Evolutionary conservation across 2,329 filamentous ascomycete genomes (phyloP), one percentile per base, ranked within the genome.

Genomic region (Ascochyta rabiei): DNA sequence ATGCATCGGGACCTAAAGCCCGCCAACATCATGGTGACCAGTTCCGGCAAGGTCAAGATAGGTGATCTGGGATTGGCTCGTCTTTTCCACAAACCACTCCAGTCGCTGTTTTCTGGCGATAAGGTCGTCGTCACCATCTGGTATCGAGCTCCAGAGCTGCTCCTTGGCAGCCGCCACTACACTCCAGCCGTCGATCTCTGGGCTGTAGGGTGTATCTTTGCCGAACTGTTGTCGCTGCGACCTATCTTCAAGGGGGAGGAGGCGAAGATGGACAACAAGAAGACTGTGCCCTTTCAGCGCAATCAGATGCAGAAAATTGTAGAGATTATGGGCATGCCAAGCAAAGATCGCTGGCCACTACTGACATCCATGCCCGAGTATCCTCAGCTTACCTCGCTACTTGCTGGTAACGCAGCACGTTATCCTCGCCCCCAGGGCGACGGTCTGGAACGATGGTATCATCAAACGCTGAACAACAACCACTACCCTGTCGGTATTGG

Each of bases 301-400:
- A 97, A 97, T 68, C 95, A 99, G 78, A 98, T 99, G 93, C 91
- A 95, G 71, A 97, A 96, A 77, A 99, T 99, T 66, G 91, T 96
- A 33, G 95, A 99, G 71, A 92, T 99, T 59, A 88, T 99, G 80
- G 95, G 95, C 26, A 79, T 96, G 62, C 95, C 95, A 0, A 91
- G 85, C 6, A 93, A 93, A 68, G 90, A 96, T 44, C 85, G 87
- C 23, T 99, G 95, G 95, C 91, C 93, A 0, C 82, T 93, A 24
- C 79, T 99, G 2, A 80, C 86, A 1, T 85, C 88, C 34, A 96
- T 96, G 89, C 92, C 91, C 0, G 95, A 99, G 76, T 96, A 90
- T 69, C 78, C 77, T 33, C 89, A 95, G 62, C 81, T 96, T 4
- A 79, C 81, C 28, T 78, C 80, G 2, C 67, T 85, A 15, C 76